Base-by-base conservation (phyloP, 768 basidiomycete genomes). In the Leucocoprinus sp. region DNA sequence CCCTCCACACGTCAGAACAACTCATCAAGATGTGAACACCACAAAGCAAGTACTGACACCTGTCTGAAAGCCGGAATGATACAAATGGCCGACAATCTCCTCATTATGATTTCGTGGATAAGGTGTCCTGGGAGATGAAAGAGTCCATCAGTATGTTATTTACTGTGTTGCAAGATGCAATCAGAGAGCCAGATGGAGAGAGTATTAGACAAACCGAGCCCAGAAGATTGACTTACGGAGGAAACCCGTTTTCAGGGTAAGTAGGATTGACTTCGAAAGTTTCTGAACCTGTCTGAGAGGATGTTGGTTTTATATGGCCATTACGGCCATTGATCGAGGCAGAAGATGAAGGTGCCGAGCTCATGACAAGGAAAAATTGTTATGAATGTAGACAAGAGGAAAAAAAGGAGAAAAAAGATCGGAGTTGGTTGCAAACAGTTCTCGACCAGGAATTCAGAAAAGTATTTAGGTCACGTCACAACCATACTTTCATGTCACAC, bases 1-100 rank as follows among this genome's bases (percentile, higher is more conserved):
- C 42, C 24, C n/a, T n/a, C 34, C 39, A 24, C 31, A 24, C 34
- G 59, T 43, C 43, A 49, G 45, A 48, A 45, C 48, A 26, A 49
- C 37, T 50, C 37, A 37, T 39, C 43, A 40, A 19, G 37, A 51
- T 39, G 28, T 43, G 51, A 55, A 43, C 42, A 41, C 51, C 27
- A 52, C 24, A 29, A 43, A 36, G 29, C 35, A 35, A 51, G 23
- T 42, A 75, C 87, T 62, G 67, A 89, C 85, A 57, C 88, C 84
- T 43, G 79, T 80, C 59, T 86, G 82, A 60, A 90, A 90, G 28
- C 85, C 86, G 47, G 83, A 69, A 53, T 82, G 78, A 63, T 84
- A 88, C 53, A 90, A 62, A 61, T 90, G 83, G 60, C 76, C 75
- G 53, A 90, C 74, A 53, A 88, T 84, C 55, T 82, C 78, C 56